A percentile compares a stretch with the other conserved stretches of the same genome.
These are phyloP conservation scores for Eucalyptus erythrocorys DNA, from an alignment of 345 rosid species.

Conservation along the genomic window DNA sequence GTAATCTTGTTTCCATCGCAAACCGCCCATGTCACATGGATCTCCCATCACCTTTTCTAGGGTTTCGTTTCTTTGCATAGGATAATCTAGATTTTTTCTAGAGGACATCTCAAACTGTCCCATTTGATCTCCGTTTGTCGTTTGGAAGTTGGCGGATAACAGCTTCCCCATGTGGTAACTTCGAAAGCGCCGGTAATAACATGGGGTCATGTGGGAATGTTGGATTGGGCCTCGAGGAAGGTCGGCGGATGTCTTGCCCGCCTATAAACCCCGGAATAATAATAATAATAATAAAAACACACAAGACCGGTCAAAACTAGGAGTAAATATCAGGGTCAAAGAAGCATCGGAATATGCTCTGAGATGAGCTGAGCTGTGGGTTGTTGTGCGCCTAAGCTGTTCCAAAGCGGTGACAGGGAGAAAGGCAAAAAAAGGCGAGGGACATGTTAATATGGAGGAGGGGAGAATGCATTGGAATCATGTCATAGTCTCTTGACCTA, in stretches of 20 bases:
- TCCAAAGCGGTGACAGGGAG: background rate
- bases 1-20: background rate
- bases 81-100: background rate
- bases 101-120: background rate
- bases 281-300: background rate
- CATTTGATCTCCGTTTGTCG: background rate
- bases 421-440: background rate
- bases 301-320: background rate
- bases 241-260: background rate
- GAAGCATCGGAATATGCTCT: background rate
- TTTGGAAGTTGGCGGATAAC: background rate
- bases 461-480: background rate
- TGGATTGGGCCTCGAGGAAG: background rate
- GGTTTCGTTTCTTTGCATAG: background rate
- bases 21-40: background rate
- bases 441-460: background rate
- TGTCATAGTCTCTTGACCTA: background rate
- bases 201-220: constrained; percentile 34
- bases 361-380: background rate
- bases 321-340: background rate
- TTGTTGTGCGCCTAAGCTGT: background rate
- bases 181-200: constrained; percentile 7
- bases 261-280: background rate
- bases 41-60: background rate
- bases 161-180: background rate